Percentiles rank a stretch among this genome's conserved stretches.
Conservation (phyloP, 169 alveolate genomes). For the Perkinsus olseni region DNA sequence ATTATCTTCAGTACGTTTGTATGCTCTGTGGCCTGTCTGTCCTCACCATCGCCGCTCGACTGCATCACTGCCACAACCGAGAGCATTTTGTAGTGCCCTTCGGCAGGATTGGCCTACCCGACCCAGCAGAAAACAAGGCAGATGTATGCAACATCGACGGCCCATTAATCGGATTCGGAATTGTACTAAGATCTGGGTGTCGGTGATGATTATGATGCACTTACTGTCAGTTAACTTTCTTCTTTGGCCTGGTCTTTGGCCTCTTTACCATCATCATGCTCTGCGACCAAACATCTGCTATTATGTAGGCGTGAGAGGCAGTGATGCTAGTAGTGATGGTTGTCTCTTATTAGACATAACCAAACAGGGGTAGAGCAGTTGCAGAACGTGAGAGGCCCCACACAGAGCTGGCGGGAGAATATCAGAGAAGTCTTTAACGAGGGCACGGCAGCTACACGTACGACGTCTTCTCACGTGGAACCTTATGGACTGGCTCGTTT, state of each 20-base stretch:
- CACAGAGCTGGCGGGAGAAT: background rate
- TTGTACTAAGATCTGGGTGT: background rate
- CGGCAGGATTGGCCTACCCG: background rate
- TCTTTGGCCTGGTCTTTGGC: background rate
- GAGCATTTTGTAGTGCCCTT: background rate
- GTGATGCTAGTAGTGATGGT: background rate
- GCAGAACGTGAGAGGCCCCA: background rate
- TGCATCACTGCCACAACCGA: background rate
- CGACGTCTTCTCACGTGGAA: background rate
- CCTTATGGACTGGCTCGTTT: no score
- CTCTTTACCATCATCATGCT: background rate
- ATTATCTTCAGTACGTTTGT: background rate
- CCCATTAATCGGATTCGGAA: background rate
- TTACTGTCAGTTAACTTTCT: background rate
- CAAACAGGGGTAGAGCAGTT: background rate
- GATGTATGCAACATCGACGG: background rate
- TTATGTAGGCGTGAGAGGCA: background rate
- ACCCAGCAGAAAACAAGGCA: background rate
- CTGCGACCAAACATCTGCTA: background rate
- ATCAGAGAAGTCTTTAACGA: background rate
- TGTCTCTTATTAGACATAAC: background rate
- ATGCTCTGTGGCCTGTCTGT: background rate
- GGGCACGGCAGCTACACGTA: background rate
- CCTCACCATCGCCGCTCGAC: background rate
- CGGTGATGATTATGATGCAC: background rate